Evolutionary conservation across 2,329 filamentous ascomycete genomes (phyloP).

Genomic region (Cladosporium austrohemisphaericum): DNA sequence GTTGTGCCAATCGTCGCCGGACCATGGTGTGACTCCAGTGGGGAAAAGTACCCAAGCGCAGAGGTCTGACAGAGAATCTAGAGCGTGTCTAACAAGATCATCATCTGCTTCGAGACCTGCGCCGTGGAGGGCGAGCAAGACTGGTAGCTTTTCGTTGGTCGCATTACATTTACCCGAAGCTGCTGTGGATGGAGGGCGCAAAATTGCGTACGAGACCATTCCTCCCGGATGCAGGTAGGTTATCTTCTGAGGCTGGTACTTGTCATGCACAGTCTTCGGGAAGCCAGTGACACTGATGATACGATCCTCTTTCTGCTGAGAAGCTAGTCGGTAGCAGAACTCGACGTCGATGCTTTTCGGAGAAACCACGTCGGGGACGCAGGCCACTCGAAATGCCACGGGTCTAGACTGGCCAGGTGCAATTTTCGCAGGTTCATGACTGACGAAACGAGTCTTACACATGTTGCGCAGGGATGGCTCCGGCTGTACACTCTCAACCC

Average conservation of each 20-base stretch:
- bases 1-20: constrained; percentile 59
- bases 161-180: constrained; percentile 27
- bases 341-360: constrained; percentile 11
- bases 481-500: constrained; percentile 19
- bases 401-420: constrained; percentile 35
- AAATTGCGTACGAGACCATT: constrained; percentile 55
- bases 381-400: constrained; percentile 36
- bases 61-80: constrained; percentile 50
- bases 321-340: constrained; percentile 19
- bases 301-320: constrained; percentile 4
- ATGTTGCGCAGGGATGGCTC: constrained; percentile 13
- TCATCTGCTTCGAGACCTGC: constrained; percentile 55
- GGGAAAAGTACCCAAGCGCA: constrained; percentile 56
- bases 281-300: background rate
- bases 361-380: constrained; percentile 13
- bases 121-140: constrained; percentile 54
- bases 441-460: constrained; percentile 20
- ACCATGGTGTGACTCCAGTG: constrained; percentile 57
- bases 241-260: constrained; percentile 49
- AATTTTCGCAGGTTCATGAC: constrained; percentile 19
- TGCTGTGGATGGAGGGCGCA: constrained; percentile 50
- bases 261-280: background rate
- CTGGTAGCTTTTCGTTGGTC: constrained; percentile 36
- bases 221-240: constrained; percentile 54
- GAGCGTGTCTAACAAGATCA: constrained; percentile 42